Percentiles rank a stretch among this genome's conserved stretches.
These are phyloP conservation scores for Pecoramyces ruminantium DNA, from an alignment of 192 early-diverging fungal species.

Conservation along the genomic window DNA sequence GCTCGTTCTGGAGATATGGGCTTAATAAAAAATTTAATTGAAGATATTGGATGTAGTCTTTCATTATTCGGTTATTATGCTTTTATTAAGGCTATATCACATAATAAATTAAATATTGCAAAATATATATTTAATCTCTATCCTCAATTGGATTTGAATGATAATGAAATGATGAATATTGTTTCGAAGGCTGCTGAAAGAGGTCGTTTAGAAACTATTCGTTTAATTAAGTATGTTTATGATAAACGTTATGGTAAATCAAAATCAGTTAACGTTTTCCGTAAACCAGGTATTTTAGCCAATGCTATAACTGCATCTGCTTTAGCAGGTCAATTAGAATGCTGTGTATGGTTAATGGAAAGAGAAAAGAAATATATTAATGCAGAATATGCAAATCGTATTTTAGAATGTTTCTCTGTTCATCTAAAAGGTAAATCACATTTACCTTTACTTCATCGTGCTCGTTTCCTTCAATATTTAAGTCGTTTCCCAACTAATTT, in stretches of 20 bases:
- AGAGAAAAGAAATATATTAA: neutral
- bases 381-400: neutral
- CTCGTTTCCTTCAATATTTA: neutral
- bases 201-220: neutral
- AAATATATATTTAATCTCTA: neutral
- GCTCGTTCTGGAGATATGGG: neutral
- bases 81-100: neutral
- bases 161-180: neutral
- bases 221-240: neutral
- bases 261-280: neutral
- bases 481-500: neutral
- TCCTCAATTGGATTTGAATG: neutral
- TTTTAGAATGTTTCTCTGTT: neutral
- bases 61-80: neutral
- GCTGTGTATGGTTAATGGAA: neutral
- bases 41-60: neutral
- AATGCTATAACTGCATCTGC: neutral
- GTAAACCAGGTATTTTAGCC: neutral
- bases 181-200: neutral
- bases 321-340: neutral
- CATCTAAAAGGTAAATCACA: neutral
- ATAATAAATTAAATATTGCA: neutral
- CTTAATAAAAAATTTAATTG: neutral
- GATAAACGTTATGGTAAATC: neutral
- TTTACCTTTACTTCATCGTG: neutral